A percentile compares a stretch with the other conserved stretches of the same genome.
Conservation (phyloP, 148 eudicot species). For the Salicornia ramosissima region DNA sequence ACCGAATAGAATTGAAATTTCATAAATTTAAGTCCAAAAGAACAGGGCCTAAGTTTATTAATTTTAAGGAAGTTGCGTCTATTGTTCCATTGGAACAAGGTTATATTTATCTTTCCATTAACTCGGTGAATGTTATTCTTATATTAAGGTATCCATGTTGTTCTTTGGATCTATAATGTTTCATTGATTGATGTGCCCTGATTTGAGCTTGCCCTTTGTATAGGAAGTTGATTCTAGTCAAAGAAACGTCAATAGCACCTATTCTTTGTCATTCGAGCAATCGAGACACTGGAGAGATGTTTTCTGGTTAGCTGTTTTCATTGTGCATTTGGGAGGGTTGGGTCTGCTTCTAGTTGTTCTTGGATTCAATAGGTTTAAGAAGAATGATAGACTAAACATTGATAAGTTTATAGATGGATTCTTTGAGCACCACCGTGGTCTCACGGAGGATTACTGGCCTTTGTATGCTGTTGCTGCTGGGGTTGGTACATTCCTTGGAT, state of each 20-base stretch:
- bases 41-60: no score
- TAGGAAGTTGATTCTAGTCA: conserved; percentile 53
- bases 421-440: conserved; percentile 57
- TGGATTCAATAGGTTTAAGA: conserved; percentile 78
- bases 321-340: conserved; percentile 60
- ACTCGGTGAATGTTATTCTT: background rate
- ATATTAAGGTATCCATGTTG: background rate
- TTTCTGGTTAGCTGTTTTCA: conserved; percentile 71
- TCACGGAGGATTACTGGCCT: conserved; percentile 92
- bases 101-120: background rate
- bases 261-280: conserved; percentile 49
- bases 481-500: conserved; percentile 70
- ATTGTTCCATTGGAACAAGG: background rate
- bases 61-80: background rate
- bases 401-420: conserved; percentile 51
- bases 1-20: no score
- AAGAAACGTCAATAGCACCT: conserved; percentile 36
- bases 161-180: background rate
- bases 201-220: conserved; percentile 11
- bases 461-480: conserved; percentile 92
- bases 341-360: conserved; percentile 60
- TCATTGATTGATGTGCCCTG: background rate
- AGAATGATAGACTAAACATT: conserved; percentile 76
- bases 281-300: conserved; percentile 87
- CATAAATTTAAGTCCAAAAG: no score